Base-by-base conservation (phyloP, 257 asterid species). In the Paulownia fortunei region DNA sequence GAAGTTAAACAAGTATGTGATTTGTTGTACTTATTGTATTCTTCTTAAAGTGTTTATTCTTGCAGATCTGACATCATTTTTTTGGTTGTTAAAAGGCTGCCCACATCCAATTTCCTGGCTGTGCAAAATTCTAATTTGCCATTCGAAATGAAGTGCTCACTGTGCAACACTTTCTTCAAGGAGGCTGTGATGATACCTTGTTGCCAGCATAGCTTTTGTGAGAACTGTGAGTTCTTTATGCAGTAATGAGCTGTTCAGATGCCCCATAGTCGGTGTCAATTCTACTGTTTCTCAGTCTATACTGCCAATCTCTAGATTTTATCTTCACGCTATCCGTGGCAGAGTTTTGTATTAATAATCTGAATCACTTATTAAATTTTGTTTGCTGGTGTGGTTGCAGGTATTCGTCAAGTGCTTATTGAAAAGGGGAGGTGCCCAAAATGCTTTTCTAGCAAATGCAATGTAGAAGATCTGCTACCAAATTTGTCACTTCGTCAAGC, bases 111-210 rank as follows among this genome's bases (percentile, higher is more conserved):
- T 67, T 64, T 81, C 77, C 84, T 47, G 64, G 86, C 86, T 10
- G 73, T 55, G 71, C 88, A 81, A 79, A 78, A 69, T 79, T 23
- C 65, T 49, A 77, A 76, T 72, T 76, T 89, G 85, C 94, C 92
- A 2, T 55, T 85, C 12, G 98, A 92, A 72, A 46, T 95, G 82
- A 92, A 90, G 80, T 95, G 99, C 82, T 59, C 86, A 36, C 84
- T 92, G 63, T 95, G 99, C 92, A 77, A 81, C 79, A 79, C 85
- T 76, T 87, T 90, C 87, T 88, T 90, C 82, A 89, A 85, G 91
- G 91, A 95, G 59, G 98, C 99, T 79, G 94, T 92, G 82, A 88
- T 95, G 98, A 91, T 95, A 78, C 99, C 98, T 32, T 94, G 99
- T 86, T 94, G 99, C 84, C 98, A 92, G 84, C 97, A 90, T 82